phyloP scores from a whole-genome alignment of 441 rosid species.

The Eugenia klotzschiana region DNA sequence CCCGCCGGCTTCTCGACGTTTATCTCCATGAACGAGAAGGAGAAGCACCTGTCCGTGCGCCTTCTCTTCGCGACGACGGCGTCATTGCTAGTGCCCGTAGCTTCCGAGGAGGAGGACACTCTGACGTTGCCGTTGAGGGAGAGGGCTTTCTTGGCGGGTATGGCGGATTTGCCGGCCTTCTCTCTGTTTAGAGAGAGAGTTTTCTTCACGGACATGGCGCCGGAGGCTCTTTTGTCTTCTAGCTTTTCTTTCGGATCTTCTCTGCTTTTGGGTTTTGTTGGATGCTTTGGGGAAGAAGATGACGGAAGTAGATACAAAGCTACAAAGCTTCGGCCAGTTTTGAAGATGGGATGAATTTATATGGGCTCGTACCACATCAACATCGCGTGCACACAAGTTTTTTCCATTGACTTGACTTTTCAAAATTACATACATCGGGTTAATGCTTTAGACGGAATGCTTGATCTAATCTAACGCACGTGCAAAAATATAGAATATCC shows the following conservation, averaged over 20 bases:
- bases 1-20: slow-evolving; percentile 12
- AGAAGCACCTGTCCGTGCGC: slow-evolving; percentile 12
- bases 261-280: not conserved
- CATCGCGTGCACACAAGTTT: not conserved
- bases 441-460: not conserved
- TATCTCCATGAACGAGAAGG: slow-evolving; percentile 40
- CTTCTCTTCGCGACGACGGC: slow-evolving; percentile 2
- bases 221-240: not conserved
- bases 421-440: not conserved
- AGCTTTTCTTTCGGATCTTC: not conserved
- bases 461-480: not conserved
- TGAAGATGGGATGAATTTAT: not conserved
- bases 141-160: not conserved
- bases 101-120: not conserved
- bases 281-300: not conserved
- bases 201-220: slow-evolving; percentile 9
- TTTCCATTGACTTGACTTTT: slow-evolving; percentile 19
- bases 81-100: not conserved
- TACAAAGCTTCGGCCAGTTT: not conserved
- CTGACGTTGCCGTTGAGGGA: not conserved
- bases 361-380: not conserved
- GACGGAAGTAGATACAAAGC: not conserved
- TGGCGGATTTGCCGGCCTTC: not conserved
- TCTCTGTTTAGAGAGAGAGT: not conserved
- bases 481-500: not conserved